Percentiles rank a stretch among this genome's conserved stretches.
These are phyloP conservation scores for Nicotiana paniculata DNA, from an alignment of 257 asterid genomes.

Conservation along the genomic window DNA sequence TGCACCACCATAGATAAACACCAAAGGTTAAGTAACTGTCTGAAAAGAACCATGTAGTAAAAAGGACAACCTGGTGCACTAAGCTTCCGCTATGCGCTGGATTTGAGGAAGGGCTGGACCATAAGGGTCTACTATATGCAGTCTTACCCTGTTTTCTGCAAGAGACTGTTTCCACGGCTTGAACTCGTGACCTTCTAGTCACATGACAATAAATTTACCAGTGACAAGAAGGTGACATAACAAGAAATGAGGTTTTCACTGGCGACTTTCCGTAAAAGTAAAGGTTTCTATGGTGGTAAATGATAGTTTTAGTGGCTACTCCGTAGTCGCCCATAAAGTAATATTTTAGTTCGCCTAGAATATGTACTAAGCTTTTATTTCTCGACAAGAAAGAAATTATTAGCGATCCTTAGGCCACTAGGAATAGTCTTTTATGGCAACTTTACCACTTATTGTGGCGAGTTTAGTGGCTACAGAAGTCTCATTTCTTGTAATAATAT, in stretches of 20 bases:
- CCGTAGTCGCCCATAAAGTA: background rate
- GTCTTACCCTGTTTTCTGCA: too few relatives aligned
- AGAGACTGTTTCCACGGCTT: too few relatives aligned
- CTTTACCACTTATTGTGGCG: background rate
- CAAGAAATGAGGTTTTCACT: background rate
- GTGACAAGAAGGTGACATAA: background rate
- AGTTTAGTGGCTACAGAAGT: background rate
- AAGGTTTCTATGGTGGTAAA: background rate
- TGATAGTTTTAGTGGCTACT: background rate
- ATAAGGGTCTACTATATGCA: too few relatives aligned
- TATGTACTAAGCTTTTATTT: background rate
- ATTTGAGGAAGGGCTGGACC: too few relatives aligned
- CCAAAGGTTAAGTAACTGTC: background rate
- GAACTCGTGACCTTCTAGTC: accelerated
- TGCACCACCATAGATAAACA: slow-evolving; percentile 21
- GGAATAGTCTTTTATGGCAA: background rate
- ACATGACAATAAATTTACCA: background rate
- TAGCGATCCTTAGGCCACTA: background rate
- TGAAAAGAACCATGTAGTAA: background rate
- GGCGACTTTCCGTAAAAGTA: background rate
- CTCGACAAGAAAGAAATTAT: background rate
- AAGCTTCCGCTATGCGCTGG: too few relatives aligned
- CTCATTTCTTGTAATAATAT: background rate
- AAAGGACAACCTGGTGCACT: too few relatives aligned
- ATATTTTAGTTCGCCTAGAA: background rate